Conservation (phyloP, 768 basidiomycete genomes). For the Panaeolus cyanescens region DNA sequence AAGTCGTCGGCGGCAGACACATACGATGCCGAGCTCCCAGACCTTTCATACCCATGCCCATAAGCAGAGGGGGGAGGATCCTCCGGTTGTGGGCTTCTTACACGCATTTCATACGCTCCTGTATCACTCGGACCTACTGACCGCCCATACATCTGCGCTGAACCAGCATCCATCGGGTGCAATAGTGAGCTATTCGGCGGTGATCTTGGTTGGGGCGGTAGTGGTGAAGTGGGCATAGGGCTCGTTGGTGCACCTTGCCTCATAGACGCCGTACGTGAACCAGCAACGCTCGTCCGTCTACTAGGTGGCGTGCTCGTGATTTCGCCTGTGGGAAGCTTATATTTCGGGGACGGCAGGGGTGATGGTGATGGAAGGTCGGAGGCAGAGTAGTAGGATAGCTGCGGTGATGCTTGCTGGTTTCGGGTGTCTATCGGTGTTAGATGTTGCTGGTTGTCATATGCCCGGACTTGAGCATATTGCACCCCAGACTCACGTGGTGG, state of each 20-base stretch:
- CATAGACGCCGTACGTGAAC: constrained; percentile 23
- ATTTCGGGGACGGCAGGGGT: constrained; percentile 55
- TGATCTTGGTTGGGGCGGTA: constrained; percentile 23
- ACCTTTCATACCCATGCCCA: constrained; percentile 11
- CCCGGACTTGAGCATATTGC: constrained; percentile 24
- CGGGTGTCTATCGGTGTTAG: constrained; percentile 13
- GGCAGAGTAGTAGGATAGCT: constrained; percentile 68
- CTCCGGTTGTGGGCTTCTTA: constrained; percentile 28
- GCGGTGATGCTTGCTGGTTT: constrained; percentile 35
- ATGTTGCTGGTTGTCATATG: constrained; percentile 8
- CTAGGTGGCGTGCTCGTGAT: constrained; percentile 44
- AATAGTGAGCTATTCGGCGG: constrained; percentile 5
- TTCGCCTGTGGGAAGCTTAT: constrained; percentile 47
- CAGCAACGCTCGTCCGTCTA: constrained; percentile 37
- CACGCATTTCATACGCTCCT: constrained; percentile 40
- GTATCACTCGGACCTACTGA: constrained; percentile 11
- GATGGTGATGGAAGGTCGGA: constrained; percentile 67
- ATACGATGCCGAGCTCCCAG: constrained; percentile 39
- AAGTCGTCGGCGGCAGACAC: constrained; percentile 47
- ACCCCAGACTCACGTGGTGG: constrained; percentile 24
- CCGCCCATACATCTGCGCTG: not conserved
- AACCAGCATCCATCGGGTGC: not conserved
- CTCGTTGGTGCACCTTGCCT: constrained; percentile 18
- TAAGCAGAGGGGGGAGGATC: constrained; percentile 6
- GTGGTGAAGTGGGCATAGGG: constrained; percentile 27